phyloP scores from a whole-genome alignment of 2,329 filamentous ascomycete species.

The Xylariaceae sp. region DNA sequence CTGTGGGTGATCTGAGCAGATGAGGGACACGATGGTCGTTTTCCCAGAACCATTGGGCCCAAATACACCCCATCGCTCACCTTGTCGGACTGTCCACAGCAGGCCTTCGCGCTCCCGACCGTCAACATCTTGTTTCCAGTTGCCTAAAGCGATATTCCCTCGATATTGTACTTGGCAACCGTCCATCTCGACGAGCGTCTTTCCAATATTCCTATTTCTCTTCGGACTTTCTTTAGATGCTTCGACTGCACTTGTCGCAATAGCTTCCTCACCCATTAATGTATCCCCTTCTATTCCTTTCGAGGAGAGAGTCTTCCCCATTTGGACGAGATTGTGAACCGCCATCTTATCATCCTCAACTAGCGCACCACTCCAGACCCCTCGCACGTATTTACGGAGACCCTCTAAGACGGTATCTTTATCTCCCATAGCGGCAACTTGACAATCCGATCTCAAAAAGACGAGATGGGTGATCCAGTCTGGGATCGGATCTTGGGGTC shows the following conservation, averaged over 20 bases:
- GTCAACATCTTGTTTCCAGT: slow-evolving; percentile 63
- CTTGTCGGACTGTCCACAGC: slow-evolving; percentile 76
- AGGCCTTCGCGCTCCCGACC: slow-evolving; percentile 58
- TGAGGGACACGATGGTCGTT: slow-evolving; percentile 86
- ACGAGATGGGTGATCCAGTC: slow-evolving; percentile 86
- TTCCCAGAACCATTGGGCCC: slow-evolving; percentile 94
- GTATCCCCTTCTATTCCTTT: slow-evolving; percentile 36
- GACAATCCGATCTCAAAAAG: slow-evolving; percentile 64
- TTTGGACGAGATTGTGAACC: slow-evolving; percentile 45
- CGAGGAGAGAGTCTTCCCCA: slow-evolving; percentile 45
- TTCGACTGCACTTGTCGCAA: slow-evolving; percentile 18
- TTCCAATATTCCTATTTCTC: slow-evolving; percentile 41
- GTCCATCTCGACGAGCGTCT: slow-evolving; percentile 80
- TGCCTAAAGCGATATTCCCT: slow-evolving; percentile 71
- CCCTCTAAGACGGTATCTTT: slow-evolving; percentile 59
- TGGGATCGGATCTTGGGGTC: slow-evolving; percentile 83
- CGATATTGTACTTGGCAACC: slow-evolving; percentile 81
- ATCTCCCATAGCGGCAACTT: slow-evolving; percentile 61
- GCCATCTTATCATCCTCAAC: slow-evolving; percentile 47
- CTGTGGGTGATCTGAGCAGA: slow-evolving; percentile 94
- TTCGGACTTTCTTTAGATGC: slow-evolving; percentile 6
- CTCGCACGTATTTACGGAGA: slow-evolving; percentile 45
- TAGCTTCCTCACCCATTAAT: slow-evolving; percentile 29
- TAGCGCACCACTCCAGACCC: slow-evolving; percentile 41
- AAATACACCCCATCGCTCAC: slow-evolving; percentile 88